Evolutionary conservation across 2,329 filamentous ascomycete species (phyloP), one percentile per base, ranked within the genome.

Genomic region (Aspergillus sp.): DNA sequence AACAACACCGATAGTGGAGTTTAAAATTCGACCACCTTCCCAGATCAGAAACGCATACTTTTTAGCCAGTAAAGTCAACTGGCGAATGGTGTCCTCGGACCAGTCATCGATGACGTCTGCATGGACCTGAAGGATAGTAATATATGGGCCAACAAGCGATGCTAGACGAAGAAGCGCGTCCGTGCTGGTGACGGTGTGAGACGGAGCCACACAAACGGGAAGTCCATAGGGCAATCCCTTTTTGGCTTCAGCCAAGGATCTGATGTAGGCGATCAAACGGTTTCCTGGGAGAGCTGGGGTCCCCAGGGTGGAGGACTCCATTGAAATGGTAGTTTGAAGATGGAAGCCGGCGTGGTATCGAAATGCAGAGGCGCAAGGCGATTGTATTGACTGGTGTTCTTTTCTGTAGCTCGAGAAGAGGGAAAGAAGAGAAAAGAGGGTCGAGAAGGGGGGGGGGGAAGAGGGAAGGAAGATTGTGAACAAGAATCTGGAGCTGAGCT

Each of bases 81-180:
- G 68, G 20, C 70, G 68, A 32, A 81, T 80, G 1, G 83, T 85
- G 56, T 82, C 77, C 58, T 83, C 80, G 13, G 78, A 80, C 78
- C 84, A 87, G 70, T 87, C 84, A 60, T 81, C 78, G 63, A 87
- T 81, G 52, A 84, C 84, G 70, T 87, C 84, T 55, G 82, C 83
- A 66, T 86, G 83, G 4, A 85, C 83, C 70, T 86, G 84, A 55
- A 87, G 75, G 26, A 86, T 71, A 62, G 82, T 84, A 56, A 87
- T 86, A 59, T 81, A 79, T 62, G 85, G 83, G 58, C 85, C 84
- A 15, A 86, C 77, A 36, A 85, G 79, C 60, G 84, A 80, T 30
- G 83, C 83, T 9, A 87, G 73, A 43, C 76, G 74, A 17, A 87
- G 69, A 17, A 87, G 77, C 62, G 83, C 77, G 51, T 79, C 77